Conservation (phyloP, 202 grass and related monocot genomes). For the Dendrocalamus latiflorus region DNA sequence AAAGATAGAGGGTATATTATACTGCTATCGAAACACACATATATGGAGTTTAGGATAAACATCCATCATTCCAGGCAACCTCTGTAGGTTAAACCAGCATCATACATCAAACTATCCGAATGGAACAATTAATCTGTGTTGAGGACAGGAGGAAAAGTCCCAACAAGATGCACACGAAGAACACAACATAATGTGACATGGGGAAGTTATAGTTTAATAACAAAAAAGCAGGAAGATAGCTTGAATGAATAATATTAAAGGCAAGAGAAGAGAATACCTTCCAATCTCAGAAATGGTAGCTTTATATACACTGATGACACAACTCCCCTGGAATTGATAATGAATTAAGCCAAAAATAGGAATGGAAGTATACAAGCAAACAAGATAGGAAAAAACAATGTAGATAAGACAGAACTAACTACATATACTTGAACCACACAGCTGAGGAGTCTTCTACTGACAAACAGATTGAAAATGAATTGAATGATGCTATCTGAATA, state of each 20-base stretch:
- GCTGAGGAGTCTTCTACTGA: slow-evolving; percentile 20
- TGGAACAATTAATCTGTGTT: background rate
- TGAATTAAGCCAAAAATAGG: slow-evolving; percentile 13
- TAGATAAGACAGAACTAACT: background rate
- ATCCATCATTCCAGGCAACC: too few relatives aligned
- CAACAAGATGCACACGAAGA: background rate
- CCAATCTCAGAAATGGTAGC: slow-evolving; percentile 40
- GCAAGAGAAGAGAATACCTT: slow-evolving; percentile 54
- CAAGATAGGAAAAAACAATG: background rate
- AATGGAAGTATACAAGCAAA: background rate
- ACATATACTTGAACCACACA: slow-evolving; percentile 41
- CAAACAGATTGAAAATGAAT: slow-evolving; percentile 28
- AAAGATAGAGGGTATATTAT: background rate
- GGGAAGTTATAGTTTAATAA: background rate
- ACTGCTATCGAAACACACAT: background rate
- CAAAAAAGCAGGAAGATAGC: background rate
- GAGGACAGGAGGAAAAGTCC: background rate
- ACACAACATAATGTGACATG: too few relatives aligned
- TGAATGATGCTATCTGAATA: slow-evolving; percentile 76
- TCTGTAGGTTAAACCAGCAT: background rate
- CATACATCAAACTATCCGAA: background rate
- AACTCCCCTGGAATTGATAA: slow-evolving; percentile 45
- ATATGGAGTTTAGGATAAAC: background rate
- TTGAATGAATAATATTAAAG: slow-evolving; percentile 4
- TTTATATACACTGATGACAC: slow-evolving; percentile 53